Conservation (phyloP, 2,329 filamentous ascomycete species). For the Xylariaceae sp. region DNA sequence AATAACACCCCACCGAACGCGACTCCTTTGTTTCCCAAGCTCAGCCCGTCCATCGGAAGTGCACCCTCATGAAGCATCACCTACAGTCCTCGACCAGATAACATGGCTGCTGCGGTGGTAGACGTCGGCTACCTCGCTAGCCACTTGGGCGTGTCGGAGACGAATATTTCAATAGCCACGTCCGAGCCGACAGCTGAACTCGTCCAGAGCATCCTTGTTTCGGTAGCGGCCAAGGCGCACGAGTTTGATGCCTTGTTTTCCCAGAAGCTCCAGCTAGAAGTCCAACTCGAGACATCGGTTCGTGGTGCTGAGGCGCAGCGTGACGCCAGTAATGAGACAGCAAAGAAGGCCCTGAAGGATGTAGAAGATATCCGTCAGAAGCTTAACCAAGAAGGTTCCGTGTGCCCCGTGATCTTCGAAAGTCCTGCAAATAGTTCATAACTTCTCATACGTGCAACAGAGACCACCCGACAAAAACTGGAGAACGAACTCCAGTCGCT, state of each 20-base stretch:
- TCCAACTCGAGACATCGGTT: conserved; percentile 88
- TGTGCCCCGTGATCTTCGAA: background rate
- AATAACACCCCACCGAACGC: background rate
- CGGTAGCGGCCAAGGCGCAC: conserved; percentile 71
- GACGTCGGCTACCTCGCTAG: conserved; percentile 69
- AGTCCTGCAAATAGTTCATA: background rate
- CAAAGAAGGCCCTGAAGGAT: conserved; percentile 79
- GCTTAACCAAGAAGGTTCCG: conserved; percentile 73
- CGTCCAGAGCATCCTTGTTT: conserved; percentile 66
- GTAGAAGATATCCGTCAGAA: conserved; percentile 76
- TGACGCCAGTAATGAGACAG: conserved; percentile 72
- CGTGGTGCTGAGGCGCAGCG: conserved; percentile 77
- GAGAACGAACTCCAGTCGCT: conserved; percentile 77
- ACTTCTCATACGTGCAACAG: conserved; percentile 40
- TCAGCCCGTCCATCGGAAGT: background rate
- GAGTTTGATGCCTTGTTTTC: conserved; percentile 78
- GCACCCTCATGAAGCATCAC: conserved; percentile 24
- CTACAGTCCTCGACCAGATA: conserved; percentile 25
- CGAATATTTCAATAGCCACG: conserved; percentile 54
- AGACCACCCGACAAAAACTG: conserved; percentile 67
- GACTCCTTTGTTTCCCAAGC: background rate
- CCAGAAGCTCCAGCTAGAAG: conserved; percentile 82
- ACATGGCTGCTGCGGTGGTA: conserved; percentile 56
- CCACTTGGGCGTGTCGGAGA: conserved; percentile 64
- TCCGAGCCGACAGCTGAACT: conserved; percentile 72